Conservation (phyloP, 106 monocot species). For the Apostasia shenzhenica region DNA sequence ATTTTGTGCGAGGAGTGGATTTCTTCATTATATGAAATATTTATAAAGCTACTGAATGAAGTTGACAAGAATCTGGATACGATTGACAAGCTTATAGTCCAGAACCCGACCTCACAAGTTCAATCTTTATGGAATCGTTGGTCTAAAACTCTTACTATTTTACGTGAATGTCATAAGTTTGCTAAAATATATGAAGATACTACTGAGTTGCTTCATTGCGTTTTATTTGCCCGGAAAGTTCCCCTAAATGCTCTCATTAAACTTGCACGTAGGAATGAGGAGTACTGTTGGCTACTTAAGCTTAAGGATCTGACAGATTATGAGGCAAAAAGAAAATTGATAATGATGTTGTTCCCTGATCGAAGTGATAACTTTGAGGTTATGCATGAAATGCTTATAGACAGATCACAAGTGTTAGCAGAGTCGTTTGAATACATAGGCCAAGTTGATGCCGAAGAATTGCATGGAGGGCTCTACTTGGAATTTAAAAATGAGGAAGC, state of each 20-base stretch:
- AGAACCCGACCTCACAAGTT: constrained; percentile 3
- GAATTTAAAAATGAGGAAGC: constrained; percentile 93
- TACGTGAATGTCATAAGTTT: constrained; percentile 39
- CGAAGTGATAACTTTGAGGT: constrained; percentile 55
- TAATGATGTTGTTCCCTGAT: constrained; percentile 71
- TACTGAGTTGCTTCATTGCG: constrained; percentile 24
- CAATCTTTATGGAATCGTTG: constrained; percentile 18
- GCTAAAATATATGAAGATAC: constrained; percentile 47
- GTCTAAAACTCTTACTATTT: constrained; percentile 29
- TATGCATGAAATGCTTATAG: constrained; percentile 87
- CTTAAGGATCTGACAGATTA: constrained; percentile 55
- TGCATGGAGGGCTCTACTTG: constrained; percentile 68
- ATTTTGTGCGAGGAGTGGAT: constrained; percentile 19
- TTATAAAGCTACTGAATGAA: constrained; percentile 26
- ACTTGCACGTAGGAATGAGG: constrained; percentile 34
- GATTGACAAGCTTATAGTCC: constrained; percentile 9
- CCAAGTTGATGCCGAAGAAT: constrained; percentile 33
- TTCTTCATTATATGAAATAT: constrained; percentile 25
- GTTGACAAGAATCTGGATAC: constrained; percentile 20
- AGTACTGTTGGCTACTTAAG: constrained; percentile 51
- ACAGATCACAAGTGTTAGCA: constrained; percentile 51
- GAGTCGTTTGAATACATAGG: constrained; percentile 80
- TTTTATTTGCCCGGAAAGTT: constrained; percentile 25
- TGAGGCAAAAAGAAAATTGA: constrained; percentile 58
- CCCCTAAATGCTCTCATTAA: constrained; percentile 57